Conservation (phyloP, 2,329 filamentous ascomycete species). For the Ascochyta koolunga region DNA sequence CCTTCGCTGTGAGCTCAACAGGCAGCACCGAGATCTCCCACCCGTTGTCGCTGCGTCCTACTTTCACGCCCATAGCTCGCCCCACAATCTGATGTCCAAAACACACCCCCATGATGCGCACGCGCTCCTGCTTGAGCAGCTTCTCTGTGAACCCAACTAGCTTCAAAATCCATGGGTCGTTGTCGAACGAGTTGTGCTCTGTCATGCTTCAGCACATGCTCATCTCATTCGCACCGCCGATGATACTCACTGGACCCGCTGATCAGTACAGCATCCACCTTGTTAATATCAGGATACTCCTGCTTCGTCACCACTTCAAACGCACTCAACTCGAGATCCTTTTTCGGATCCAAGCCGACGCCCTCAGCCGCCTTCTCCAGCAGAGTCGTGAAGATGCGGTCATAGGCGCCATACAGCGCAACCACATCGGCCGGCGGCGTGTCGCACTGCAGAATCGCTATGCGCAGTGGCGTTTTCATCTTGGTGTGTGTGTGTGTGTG, state of each 20-base stretch:
- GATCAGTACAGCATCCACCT: conserved; percentile 82
- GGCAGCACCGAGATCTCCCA: conserved; percentile 84
- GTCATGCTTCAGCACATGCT: conserved; percentile 29
- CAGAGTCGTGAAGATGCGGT: conserved; percentile 63
- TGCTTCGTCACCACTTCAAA: conserved; percentile 74
- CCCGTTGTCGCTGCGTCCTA: conserved; percentile 69
- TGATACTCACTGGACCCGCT: conserved; percentile 66
- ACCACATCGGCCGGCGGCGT: conserved; percentile 70
- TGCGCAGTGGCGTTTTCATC: conserved; percentile 62
- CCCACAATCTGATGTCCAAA: conserved; percentile 88
- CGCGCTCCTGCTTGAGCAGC: conserved; percentile 65
- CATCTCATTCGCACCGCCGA: not conserved
- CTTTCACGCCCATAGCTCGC: conserved; percentile 70
- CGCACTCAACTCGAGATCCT: conserved; percentile 63
- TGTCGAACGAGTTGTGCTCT: conserved; percentile 75
- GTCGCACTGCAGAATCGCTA: conserved; percentile 90
- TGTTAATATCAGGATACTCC: conserved; percentile 73
- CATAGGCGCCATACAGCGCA: conserved; percentile 73
- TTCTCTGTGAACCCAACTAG: conserved; percentile 71
- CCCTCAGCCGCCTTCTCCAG: conserved; percentile 59
- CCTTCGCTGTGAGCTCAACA: conserved; percentile 70
- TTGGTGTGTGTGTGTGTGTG: conserved; percentile 1
- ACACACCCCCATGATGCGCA: conserved; percentile 80
- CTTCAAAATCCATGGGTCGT: conserved; percentile 75
- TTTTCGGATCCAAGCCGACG: conserved; percentile 49